These are phyloP conservation scores for Populus trichocarpa DNA, from an alignment of 441 rosid species.

Conservation along the genomic window DNA sequence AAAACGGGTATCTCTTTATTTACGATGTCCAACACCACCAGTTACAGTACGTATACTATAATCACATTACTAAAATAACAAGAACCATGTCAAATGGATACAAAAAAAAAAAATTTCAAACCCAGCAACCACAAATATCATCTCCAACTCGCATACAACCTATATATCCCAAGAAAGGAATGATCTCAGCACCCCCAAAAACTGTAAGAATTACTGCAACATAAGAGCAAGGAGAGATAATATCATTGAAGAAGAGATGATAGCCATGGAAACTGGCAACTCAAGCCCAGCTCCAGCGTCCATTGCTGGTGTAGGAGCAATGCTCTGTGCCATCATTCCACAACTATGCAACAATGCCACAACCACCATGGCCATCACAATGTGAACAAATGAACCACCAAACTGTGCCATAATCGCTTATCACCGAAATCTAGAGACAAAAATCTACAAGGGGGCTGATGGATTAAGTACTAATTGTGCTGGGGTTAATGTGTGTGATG, in stretches of 20 bases:
- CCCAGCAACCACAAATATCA: constrained; percentile 1
- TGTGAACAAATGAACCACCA: constrained; percentile 8
- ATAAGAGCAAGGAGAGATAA: constrained; percentile 23
- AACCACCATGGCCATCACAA: constrained; percentile 9
- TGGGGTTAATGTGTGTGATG: neutral
- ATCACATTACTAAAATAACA: neutral
- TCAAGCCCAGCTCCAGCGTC: constrained; percentile 32
- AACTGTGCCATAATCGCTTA: constrained; percentile 13
- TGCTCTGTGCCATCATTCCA: constrained; percentile 27
- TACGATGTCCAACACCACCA: neutral
- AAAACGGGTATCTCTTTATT: neutral
- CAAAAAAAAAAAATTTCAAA: neutral
- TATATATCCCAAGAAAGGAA: neutral
- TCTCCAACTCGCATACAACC: neutral
- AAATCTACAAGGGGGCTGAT: neutral
- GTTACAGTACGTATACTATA: neutral
- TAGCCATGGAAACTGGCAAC: constrained; percentile 15
- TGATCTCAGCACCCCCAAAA: neutral
- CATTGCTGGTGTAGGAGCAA: constrained; percentile 40
- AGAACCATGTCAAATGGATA: neutral
- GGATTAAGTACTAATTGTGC: neutral
- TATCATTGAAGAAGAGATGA: constrained; percentile 23
- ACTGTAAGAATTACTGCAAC: neutral
- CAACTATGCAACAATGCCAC: neutral
- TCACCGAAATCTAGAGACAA: neutral